phyloP scores from a whole-genome alignment of 2,329 filamentous ascomycete genomes.

The Trichoderma afroharzianum region DNA sequence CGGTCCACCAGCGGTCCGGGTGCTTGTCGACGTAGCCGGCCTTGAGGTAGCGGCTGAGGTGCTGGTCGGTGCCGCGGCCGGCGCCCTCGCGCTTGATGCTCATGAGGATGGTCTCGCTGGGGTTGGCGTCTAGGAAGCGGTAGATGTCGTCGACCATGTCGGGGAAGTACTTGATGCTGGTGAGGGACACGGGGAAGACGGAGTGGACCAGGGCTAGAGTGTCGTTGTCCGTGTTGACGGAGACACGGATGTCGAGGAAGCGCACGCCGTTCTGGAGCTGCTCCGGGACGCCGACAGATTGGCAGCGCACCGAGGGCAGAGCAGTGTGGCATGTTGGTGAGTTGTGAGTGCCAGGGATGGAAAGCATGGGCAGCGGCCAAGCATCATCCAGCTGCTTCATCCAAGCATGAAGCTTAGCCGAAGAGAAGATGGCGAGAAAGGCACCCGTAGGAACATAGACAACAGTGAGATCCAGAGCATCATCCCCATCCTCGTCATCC shows the following conservation, averaged over 20 bases:
- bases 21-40: conserved; percentile 63
- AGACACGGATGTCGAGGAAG: conserved; percentile 87
- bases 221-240: conserved; percentile 51
- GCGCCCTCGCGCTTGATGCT: conserved; percentile 89
- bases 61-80: conserved; percentile 72
- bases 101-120: conserved; percentile 78
- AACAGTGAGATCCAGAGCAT: conserved; percentile 58
- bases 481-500: conserved; percentile 34
- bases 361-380: conserved; percentile 73
- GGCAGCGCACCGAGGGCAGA: conserved; percentile 88
- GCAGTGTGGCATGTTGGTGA: conserved; percentile 80
- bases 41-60: conserved; percentile 70
- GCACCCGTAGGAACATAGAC: conserved; percentile 59
- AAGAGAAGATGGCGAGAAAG: conserved; percentile 65
- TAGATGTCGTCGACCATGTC: conserved; percentile 69
- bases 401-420: conserved; percentile 68
- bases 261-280: conserved; percentile 89
- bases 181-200: conserved; percentile 82
- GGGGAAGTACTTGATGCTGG: conserved; percentile 73
- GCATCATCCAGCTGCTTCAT: conserved; percentile 73
- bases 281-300: conserved; percentile 70
- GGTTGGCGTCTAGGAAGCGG: conserved; percentile 71
- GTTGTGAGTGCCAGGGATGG: conserved; percentile 95
- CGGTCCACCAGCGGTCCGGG: conserved; percentile 69
- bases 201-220: conserved; percentile 81